These are phyloP conservation scores for Byssoonygena ceratinophila DNA, from an alignment of 2,329 filamentous ascomycete species.

Conservation along the genomic window DNA sequence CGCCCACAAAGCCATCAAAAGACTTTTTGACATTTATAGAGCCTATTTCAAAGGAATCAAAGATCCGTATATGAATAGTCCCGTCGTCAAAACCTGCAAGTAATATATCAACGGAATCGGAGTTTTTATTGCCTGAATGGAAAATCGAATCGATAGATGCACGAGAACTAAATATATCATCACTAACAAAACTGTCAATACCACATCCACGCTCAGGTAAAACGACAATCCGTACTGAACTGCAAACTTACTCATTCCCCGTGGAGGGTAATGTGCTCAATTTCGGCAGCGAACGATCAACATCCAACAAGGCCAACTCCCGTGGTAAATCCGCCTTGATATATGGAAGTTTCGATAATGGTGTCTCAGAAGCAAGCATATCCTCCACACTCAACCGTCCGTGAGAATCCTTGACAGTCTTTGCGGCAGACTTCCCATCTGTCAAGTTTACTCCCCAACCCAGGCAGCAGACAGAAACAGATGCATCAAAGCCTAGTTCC, in stretches of 20 bases:
- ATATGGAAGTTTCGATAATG: slow-evolving; percentile 29
- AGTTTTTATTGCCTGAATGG: slow-evolving; percentile 52
- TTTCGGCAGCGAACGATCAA: slow-evolving; percentile 65
- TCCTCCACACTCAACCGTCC: slow-evolving; percentile 33
- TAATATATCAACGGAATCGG: slow-evolving; percentile 68
- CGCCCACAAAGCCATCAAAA: slow-evolving; percentile 28
- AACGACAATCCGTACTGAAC: background rate
- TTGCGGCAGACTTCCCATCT: slow-evolving; percentile 37
- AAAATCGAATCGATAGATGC: slow-evolving; percentile 61
- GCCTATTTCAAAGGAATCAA: slow-evolving; percentile 74
- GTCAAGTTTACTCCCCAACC: slow-evolving; percentile 49
- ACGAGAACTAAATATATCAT: slow-evolving; percentile 57
- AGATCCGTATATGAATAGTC: slow-evolving; percentile 65
- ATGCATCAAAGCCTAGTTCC: slow-evolving; percentile 28
- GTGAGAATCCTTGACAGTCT: slow-evolving; percentile 25
- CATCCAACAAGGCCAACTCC: slow-evolving; percentile 63
- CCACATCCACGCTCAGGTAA: background rate
- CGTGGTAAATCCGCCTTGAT: slow-evolving; percentile 53
- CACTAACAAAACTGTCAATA: slow-evolving; percentile 29
- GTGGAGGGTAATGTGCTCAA: slow-evolving; percentile 60
- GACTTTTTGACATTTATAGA: slow-evolving; percentile 36
- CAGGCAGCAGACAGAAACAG: slow-evolving; percentile 36
- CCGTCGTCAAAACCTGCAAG: slow-evolving; percentile 62
- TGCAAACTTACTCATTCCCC: slow-evolving; percentile 43
- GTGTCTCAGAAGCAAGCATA: slow-evolving; percentile 31